Evolutionary conservation across 225 moss, liverwort and hornwort genomes (phyloP).

Genomic region (Physcomitrellopsis africana): DNA sequence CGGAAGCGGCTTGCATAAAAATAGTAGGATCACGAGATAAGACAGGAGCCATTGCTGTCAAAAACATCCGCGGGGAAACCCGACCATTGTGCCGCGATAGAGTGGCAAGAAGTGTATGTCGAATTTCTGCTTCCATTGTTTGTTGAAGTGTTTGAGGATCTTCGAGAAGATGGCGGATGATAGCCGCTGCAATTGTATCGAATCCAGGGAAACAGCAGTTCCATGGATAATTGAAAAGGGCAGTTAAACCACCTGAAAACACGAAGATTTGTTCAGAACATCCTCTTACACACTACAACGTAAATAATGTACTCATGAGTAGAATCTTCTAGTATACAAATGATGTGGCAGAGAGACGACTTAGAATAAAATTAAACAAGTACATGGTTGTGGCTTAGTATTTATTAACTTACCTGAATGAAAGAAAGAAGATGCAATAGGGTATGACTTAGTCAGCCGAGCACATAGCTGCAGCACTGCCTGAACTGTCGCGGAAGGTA

Average conservation of each 20-base stretch:
- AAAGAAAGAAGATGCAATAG: slow-evolving; percentile 80
- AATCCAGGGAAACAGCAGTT: slow-evolving; percentile 81
- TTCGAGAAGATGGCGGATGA: slow-evolving; percentile 91
- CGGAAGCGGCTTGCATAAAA: slow-evolving; percentile 89
- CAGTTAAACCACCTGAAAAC: slow-evolving; percentile 74
- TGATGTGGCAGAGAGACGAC: not conserved
- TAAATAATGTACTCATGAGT: not conserved
- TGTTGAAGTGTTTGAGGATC: slow-evolving; percentile 95
- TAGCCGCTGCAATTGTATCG: slow-evolving; percentile 82
- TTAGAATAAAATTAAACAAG: slow-evolving; percentile 7
- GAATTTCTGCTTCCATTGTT: slow-evolving; percentile 93
- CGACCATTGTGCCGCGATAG: slow-evolving; percentile 88
- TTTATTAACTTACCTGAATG: slow-evolving; percentile 55
- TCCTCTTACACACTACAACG: slow-evolving; percentile 1
- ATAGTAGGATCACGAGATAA: slow-evolving; percentile 85
- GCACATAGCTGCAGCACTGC: slow-evolving; percentile 96
- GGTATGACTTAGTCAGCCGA: slow-evolving; percentile 82
- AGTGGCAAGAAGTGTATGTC: slow-evolving; percentile 82
- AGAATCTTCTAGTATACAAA: not conserved
- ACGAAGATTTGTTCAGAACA: slow-evolving; percentile 12
- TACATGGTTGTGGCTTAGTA: slow-evolving; percentile 6
- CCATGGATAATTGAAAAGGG: slow-evolving; percentile 69
- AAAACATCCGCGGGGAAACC: slow-evolving; percentile 92
- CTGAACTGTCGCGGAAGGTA: slow-evolving; percentile 75
- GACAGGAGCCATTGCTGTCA: slow-evolving; percentile 94